Conservation (phyloP, 202 grass and related monocot genomes). For the Panicum hallii region DNA sequence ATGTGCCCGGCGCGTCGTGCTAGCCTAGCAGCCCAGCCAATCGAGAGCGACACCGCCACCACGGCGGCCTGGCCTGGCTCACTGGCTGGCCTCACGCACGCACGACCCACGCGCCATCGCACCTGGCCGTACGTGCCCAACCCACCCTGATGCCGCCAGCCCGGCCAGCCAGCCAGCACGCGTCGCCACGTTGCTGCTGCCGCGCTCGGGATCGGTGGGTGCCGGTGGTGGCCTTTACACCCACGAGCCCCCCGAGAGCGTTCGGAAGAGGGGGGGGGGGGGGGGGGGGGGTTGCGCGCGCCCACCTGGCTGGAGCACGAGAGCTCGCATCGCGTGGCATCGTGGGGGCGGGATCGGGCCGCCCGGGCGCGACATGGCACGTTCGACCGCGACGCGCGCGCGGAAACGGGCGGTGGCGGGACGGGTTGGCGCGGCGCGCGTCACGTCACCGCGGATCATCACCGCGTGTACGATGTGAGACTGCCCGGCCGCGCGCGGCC, state of each 20-base stretch:
- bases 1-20: constrained; percentile 40
- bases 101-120: constrained; percentile 10
- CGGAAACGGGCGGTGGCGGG: neutral
- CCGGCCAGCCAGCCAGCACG: neutral
- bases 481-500: neutral
- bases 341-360: neutral
- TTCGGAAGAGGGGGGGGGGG: neutral
- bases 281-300: too few relatives aligned
- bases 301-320: neutral
- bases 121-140: neutral
- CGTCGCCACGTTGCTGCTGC: constrained; percentile 4
- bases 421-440: neutral
- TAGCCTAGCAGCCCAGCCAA: neutral
- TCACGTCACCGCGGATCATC: constrained; percentile 25
- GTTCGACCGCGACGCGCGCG: neutral
- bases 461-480: neutral
- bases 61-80: neutral
- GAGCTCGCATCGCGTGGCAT: neutral
- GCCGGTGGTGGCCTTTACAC: constrained; percentile 26
- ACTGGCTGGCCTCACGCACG: neutral
- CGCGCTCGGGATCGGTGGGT: too few relatives aligned
- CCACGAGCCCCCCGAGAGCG: constrained; percentile 13
- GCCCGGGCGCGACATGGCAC: constrained; percentile 14
- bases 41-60: neutral
- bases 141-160: constrained; percentile 10